A percentile compares a stretch with the other conserved stretches of the same genome.
Conservation (phyloP, 768 basidiomycete species). For the Boletellus sp. region DNA sequence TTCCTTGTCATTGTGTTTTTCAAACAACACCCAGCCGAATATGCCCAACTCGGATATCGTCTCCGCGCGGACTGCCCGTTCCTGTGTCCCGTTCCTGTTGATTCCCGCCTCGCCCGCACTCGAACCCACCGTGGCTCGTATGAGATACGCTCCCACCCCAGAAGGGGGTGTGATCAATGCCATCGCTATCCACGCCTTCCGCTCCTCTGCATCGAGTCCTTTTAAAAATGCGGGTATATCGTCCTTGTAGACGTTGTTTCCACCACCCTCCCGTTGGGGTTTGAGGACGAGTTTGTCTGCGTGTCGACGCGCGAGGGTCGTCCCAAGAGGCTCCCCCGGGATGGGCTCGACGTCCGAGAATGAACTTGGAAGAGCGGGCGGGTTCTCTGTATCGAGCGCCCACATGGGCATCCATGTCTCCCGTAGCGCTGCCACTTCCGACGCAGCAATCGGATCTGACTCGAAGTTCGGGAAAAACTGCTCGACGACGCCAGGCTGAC, state of each 20-base stretch:
- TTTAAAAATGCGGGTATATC: slow-evolving; percentile 79
- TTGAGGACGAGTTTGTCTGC: slow-evolving; percentile 77
- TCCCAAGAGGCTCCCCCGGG: slow-evolving; percentile 20
- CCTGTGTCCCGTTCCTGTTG: neutral
- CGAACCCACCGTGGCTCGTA: slow-evolving; percentile 54
- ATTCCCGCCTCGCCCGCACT: too few relatives aligned
- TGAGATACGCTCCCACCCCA: slow-evolving; percentile 65
- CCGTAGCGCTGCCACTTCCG: slow-evolving; percentile 49
- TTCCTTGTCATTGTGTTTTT: slow-evolving; percentile 33
- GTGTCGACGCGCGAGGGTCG: slow-evolving; percentile 18
- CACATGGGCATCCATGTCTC: slow-evolving; percentile 88
- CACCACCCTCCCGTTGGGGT: slow-evolving; percentile 97
- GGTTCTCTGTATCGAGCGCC: slow-evolving; percentile 48
- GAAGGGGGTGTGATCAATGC: slow-evolving; percentile 79
- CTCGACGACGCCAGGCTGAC: slow-evolving; percentile 69
- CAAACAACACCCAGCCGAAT: slow-evolving; percentile 86
- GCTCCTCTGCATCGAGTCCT: slow-evolving; percentile 52
- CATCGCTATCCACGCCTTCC: slow-evolving; percentile 95
- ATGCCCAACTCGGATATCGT: slow-evolving; percentile 90
- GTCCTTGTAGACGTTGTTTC: slow-evolving; percentile 89
- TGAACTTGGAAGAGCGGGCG: neutral
- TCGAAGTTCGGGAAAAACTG: slow-evolving; percentile 52
- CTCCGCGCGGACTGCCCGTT: slow-evolving; percentile 50
- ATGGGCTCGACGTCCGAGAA: neutral
- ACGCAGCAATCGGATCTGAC: slow-evolving; percentile 11